Percentiles rank a stretch among this genome's conserved stretches.
phyloP scores from a whole-genome alignment of 257 asterid species.

The Cinchona pubescens region DNA sequence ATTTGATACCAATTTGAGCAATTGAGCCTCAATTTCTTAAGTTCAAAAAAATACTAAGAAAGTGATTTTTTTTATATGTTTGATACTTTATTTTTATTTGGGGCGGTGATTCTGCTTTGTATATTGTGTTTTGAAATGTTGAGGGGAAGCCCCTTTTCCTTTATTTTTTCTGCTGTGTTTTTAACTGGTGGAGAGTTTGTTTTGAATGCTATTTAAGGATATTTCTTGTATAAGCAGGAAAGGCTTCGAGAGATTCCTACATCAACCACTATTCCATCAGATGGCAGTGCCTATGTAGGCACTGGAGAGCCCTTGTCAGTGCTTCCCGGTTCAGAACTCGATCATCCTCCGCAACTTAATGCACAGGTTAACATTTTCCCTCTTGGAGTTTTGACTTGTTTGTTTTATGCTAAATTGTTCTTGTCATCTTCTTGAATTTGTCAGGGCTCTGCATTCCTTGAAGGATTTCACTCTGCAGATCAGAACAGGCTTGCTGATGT shows the following conservation, averaged over 20 bases:
- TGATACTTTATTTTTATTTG: neutral
- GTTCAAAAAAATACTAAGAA: too few relatives aligned
- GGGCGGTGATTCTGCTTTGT: neutral
- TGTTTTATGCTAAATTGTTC: conserved; percentile 13
- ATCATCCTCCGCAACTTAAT: conserved; percentile 57
- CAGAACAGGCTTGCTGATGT: conserved; percentile 75
- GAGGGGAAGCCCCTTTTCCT: neutral
- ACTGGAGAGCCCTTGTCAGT: conserved; percentile 58
- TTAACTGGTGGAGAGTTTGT: neutral
- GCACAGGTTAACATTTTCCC: conserved; percentile 55
- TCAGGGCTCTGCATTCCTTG: conserved; percentile 85
- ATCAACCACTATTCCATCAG: conserved; percentile 53
- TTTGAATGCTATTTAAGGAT: neutral
- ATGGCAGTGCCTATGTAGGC: conserved; percentile 59
- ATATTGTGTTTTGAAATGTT: neutral
- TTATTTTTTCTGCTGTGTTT: neutral
- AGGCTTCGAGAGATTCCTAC: conserved; percentile 91
- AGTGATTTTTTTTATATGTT: too few relatives aligned
- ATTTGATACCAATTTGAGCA: neutral
- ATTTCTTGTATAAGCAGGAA: conserved; percentile 51
- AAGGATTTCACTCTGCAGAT: conserved; percentile 72
- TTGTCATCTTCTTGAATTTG: conserved; percentile 7
- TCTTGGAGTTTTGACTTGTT: neutral
- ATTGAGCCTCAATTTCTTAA: neutral
- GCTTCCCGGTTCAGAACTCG: conserved; percentile 88